phyloP scores from a whole-genome alignment of 176 grass and related monocot species.

The Elaeis guineensis region DNA sequence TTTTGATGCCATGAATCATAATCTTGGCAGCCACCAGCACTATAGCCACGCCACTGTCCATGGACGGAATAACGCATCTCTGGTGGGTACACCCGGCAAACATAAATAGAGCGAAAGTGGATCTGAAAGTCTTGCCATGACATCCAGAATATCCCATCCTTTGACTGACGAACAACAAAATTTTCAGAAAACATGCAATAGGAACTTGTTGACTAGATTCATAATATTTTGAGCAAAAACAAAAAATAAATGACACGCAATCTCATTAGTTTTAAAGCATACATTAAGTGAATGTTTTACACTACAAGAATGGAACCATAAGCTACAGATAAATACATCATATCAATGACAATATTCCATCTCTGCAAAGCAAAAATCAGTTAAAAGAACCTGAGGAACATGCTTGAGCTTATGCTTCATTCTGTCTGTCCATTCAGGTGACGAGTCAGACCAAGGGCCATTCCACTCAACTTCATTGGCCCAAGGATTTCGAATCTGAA shows the following conservation, averaged over 20 bases:
- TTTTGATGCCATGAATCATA: constrained; percentile 97
- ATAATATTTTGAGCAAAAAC: too few species aligned
- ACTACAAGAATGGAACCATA: too few species aligned
- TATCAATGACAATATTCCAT: constrained; percentile 1
- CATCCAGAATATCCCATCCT: constrained; percentile 99
- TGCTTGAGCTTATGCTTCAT: constrained; percentile 99
- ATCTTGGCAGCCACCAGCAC: constrained; percentile 94
- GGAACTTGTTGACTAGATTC: background rate
- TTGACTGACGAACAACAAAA: constrained; percentile 47
- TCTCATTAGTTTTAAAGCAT: too few species aligned
- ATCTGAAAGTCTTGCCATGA: constrained; percentile 99
- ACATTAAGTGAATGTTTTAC: too few species aligned
- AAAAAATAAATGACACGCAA: too few species aligned
- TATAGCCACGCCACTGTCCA: constrained; percentile 91
- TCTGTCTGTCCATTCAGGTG: constrained; percentile 87
- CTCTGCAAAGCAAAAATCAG: constrained; percentile 10
- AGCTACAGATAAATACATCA: too few species aligned
- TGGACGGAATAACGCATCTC: constrained; percentile 95
- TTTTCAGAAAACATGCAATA: constrained; percentile 13
- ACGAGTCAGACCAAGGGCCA: constrained; percentile 91
- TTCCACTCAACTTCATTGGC: constrained; percentile 99
- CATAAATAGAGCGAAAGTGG: constrained; percentile 96
- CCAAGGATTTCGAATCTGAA: constrained; percentile 99
- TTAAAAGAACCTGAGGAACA: constrained; percentile 61
- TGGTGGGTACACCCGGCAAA: constrained; percentile 89